A percentile compares a stretch with the other conserved stretches of the same genome.
Conservation (phyloP, 768 basidiomycete genomes). For the Suillus variegatus region DNA sequence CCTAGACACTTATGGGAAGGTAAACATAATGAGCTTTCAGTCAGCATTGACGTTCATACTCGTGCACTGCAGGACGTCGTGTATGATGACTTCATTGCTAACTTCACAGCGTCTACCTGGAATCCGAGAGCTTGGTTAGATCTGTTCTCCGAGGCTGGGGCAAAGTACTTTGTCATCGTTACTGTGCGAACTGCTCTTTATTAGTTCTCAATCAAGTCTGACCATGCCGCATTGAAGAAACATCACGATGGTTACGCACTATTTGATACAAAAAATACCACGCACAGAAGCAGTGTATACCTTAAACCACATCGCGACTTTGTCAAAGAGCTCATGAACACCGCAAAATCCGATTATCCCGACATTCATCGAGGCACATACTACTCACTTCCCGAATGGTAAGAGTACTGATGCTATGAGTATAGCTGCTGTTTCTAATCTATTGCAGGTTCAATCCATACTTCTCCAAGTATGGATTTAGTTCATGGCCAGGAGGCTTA, state of each 20-base stretch:
- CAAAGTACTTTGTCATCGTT: constrained; percentile 62
- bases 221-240: constrained; percentile 37
- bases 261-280: constrained; percentile 57
- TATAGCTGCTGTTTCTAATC: background rate
- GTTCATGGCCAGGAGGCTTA: constrained; percentile 53
- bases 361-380: constrained; percentile 58
- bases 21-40: constrained; percentile 1
- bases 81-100: constrained; percentile 60
- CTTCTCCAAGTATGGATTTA: constrained; percentile 50
- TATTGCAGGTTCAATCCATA: constrained; percentile 55
- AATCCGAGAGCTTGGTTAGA: constrained; percentile 57
- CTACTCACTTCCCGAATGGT: constrained; percentile 59
- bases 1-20: constrained; percentile 48
- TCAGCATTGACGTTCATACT: background rate
- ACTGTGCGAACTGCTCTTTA: constrained; percentile 35
- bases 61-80: constrained; percentile 37
- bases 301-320: constrained; percentile 55
- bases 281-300: constrained; percentile 48
- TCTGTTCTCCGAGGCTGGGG: constrained; percentile 55
- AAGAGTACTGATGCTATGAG: constrained; percentile 3
- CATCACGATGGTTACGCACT: constrained; percentile 63
- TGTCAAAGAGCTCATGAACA: constrained; percentile 48
- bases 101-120: constrained; percentile 54
- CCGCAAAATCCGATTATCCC: constrained; percentile 51
- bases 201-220: background rate